Evolutionary conservation across 495 filamentous ascomycete species (phyloP), one percentile per base, ranked within the genome.

Genomic region (Hypoxylon fragiforme): DNA sequence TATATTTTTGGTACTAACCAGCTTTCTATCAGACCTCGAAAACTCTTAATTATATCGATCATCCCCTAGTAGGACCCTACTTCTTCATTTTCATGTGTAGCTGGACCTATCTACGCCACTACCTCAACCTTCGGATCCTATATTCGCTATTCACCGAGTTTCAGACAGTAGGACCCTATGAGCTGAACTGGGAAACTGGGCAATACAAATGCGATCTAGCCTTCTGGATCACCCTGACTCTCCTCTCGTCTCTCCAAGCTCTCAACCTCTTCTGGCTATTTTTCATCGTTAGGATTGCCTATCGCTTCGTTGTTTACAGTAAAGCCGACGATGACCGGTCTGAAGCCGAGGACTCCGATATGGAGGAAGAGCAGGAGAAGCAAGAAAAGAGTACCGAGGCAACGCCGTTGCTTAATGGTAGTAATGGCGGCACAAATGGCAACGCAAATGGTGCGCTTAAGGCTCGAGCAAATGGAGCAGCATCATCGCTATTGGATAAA

Each of bases 31-130:
- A 95, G 86, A 95, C 90, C 3, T 96, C 92, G 42, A 97, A 97
- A 75, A 85, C 85, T 1, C 81, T 98, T 44, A 96, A 96, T 74
- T 98, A 98, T 72, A 71, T 97, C 50, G 88, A 95, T 63, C 83
- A 86, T 32, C 71, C 77, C 42, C 76, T 95, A 36, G 88, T 86
- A 0, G 81, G 77, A 2, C 91, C 90, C 11, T 97, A 92, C 75
- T 97, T 91, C 74, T 81, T 76, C 64, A 52, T 87, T 56, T 98
- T 97, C 74, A 86, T 95, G 49, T 73, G 71, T 59, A 74, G 88
- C 56, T 98, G 94, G 94, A 82, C 88, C 68, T 98, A 98, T 73
- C 79, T 92, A 51, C 90, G 94, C 44, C 94, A 98, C 71, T 89
- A 85, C 68, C 73, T 96, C 67, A 97, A 97, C 71, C 76, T 98